Base-by-base conservation (phyloP, 257 asterid species). In the Solanum etuberosum region DNA sequence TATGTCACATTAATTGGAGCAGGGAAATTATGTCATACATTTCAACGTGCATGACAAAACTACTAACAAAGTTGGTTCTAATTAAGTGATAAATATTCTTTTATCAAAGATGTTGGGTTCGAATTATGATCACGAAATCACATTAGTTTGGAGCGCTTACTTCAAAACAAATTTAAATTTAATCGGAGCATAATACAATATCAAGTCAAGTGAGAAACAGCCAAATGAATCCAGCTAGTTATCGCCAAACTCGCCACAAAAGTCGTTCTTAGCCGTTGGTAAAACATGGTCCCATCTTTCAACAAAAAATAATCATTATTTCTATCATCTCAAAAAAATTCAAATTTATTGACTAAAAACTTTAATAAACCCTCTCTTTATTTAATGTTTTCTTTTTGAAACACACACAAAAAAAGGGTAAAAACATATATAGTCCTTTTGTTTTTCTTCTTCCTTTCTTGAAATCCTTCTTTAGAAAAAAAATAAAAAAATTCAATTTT, bases 291-390 rank as follows among this genome's bases (percentile, higher is more conserved):
- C 96, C 96, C 94, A 92, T 63, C 13, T 70, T 74, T n/a, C 21
- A 76, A 37, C 34, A 37, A 76, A 40, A 16, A n/a, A 18, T 7
- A 76, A 89, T 59, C 91, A 21, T 37, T 37, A 74, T 88, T 90
- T 87, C 86, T 86, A 86, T 76, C 93, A 87, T 78, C 93, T 93
- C 91, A 88, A 92, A 93, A 90, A 89, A 2, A 90, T 95, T 95
- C 90, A 93, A 93, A 90, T 90, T 92, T 87, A 90, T 91, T 87
- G 93, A 93, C 94, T 89, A 89, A 93, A 90, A 94, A 91, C 94
- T 92, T 90, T 90, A 71, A 18, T 71, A 91, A 90, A 91, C 54
- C 82, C 9, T 73, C 82, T 70, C 71, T 84, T 76, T 70, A 85
- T 89, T 91, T 88, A 92, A 38, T 92, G 80, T 89, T 76, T 89